Percentiles rank a stretch among this genome's conserved stretches.
Conservation (phyloP, 2,329 filamentous ascomycete genomes). For the Emergomyces orientalis region DNA sequence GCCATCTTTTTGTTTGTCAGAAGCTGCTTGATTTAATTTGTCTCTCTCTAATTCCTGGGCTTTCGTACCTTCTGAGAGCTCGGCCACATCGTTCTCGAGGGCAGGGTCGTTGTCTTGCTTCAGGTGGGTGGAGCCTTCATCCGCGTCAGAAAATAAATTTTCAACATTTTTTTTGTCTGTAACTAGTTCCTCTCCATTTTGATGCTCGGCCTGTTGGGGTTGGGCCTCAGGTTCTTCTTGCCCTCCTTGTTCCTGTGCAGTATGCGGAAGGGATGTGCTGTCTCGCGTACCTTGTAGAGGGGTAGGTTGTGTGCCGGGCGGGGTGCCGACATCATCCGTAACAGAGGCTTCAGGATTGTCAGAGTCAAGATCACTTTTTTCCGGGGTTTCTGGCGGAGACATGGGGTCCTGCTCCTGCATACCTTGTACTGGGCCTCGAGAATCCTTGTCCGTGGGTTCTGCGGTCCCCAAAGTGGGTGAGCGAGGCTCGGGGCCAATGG, state of each 20-base stretch:
- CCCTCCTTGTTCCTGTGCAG: slow-evolving; percentile 6
- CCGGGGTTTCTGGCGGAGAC: not conserved
- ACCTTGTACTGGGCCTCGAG: slow-evolving; percentile 1
- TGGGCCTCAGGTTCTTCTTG: not conserved
- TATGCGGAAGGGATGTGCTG: not conserved
- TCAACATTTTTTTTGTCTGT: not conserved
- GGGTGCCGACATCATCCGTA: not conserved
- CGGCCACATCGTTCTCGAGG: slow-evolving; percentile 8
- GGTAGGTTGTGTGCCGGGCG: not conserved
- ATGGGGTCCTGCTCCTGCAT: not conserved
- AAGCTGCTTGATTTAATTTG: slow-evolving; percentile 8
- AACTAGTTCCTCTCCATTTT: slow-evolving; percentile 4
- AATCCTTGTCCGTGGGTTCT: not conserved
- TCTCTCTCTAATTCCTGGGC: slow-evolving; percentile 20
- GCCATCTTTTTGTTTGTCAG: slow-evolving; percentile 23
- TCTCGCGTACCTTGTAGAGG: slow-evolving; percentile 10
- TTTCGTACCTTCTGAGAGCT: slow-evolving; percentile 18
- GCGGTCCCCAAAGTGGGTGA: not conserved
- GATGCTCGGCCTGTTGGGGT: slow-evolving; percentile 6
- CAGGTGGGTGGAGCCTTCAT: slow-evolving; percentile 3
- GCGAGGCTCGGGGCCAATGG: not conserved
- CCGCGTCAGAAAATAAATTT: not conserved
- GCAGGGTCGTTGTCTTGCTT: not conserved
- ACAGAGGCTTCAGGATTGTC: not conserved
- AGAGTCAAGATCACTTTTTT: not conserved